Base-by-base conservation (phyloP, 176 grass and related monocot genomes). In the Neostapfia colusana region DNA sequence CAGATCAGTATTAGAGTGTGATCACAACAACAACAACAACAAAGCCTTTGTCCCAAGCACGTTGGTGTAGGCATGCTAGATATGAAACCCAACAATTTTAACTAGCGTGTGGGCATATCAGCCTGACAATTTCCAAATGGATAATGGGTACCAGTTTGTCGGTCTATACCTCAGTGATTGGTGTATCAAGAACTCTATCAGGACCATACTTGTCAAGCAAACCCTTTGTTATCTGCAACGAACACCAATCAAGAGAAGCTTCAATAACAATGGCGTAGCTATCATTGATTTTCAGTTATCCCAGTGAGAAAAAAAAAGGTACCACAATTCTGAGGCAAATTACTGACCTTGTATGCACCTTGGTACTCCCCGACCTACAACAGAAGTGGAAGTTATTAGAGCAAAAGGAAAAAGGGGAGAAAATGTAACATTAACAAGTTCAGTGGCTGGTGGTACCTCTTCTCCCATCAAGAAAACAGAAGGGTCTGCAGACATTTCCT, bases 171-270 rank as follows among this genome's bases (percentile, higher is more conserved):
- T 99, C 92, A 45, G 95, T 99, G 74, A 99, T 99, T 59, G 95
- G 95, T 56, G 95, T 99, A 62, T 99, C 92, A 17, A 99, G 87
- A 92, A 99, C 95, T 81, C 95, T 99, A 7, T 95, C 95, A 75
- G 91, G 95, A 50, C 91, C 95, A 78, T 99, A 99, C 74, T 99
- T 99, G 85, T 99, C 89, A 55, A 99, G 72, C 88, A 99, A 86
- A 83, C 92, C 92, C 84, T 99, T 99, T 9, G 91, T 84, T 77
- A 99, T 99, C 95, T 99, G 80, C 37, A 86, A 40, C 31, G 18
- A 83, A n/a, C 59, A 64, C 7, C 54, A 24, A 58, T 24, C 11
- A 69, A 72, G 40, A 55, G 43, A 67, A 73, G 31, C 25, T 79
- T 79, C 41, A 81, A 58, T 27, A 42, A 17, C 67, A 36, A 63